A percentile compares a stretch with the other conserved stretches of the same genome.
Evolutionary conservation across 495 filamentous ascomycete species (phyloP).

Genomic region (Lasiosphaeriaceae sp.): DNA sequence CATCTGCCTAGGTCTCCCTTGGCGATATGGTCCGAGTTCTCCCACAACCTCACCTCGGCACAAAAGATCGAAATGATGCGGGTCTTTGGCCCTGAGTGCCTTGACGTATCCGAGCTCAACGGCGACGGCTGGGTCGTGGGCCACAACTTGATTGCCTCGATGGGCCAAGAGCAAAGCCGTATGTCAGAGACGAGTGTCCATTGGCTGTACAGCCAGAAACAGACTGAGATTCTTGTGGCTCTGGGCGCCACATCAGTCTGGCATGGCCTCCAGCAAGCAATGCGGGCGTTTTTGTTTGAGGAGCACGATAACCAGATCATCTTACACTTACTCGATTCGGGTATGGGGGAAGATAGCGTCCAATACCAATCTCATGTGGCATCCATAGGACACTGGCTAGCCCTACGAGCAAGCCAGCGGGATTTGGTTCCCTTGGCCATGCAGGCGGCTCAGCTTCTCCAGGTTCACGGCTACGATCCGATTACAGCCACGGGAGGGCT

Average conservation of each 20-base stretch:
- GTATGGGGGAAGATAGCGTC: not conserved
- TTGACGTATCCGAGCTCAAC: not conserved
- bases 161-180: not conserved
- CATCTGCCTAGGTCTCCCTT: not conserved
- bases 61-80: not conserved
- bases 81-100: not conserved
- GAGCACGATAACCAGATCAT: not conserved
- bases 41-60: not conserved
- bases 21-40: not conserved
- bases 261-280: not conserved
- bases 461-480: not conserved
- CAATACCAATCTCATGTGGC: not conserved
- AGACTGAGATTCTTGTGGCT: not conserved
- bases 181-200: not conserved
- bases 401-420: not conserved
- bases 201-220: not conserved
- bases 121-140: not conserved
- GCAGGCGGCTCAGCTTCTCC: not conserved
- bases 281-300: not conserved
- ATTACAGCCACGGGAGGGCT: not conserved
- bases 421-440: not conserved
- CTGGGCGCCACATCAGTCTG: not conserved
- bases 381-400: not conserved
- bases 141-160: not conserved
- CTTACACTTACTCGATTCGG: not conserved